Base-by-base conservation (phyloP, 2,329 filamentous ascomycete species). In the Xylogone sp. region DNA sequence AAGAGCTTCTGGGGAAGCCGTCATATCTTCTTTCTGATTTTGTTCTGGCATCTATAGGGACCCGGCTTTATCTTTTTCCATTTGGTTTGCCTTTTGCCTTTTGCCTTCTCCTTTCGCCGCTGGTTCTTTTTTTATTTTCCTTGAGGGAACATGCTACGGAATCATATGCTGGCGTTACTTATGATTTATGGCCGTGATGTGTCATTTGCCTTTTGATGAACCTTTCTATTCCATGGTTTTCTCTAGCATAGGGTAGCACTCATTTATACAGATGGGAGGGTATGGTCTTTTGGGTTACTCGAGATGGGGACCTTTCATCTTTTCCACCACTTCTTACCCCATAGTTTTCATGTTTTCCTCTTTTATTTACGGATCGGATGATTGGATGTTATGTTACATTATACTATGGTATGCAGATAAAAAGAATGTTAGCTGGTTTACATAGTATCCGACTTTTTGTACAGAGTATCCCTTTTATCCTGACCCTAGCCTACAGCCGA, bases 121-220 rank as follows among this genome's bases (percentile, higher is more conserved):
- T 50, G 24, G 43, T 34, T 45, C 50, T 42, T n/a, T 45, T 43
- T 50, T 53, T 42, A 24, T 43, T 48, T 54, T 52, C 54, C 48
- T 56, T 46, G 50, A 27, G 10, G 24, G 24, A 27, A 27, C 10
- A 10, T 27, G 24, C 10, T 27, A 6, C 5, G 5, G 24, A 27
- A 27, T 27, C 24, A 27, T 27, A 5, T 27, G 24, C 24, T 27
- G 24, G 24, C 24, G 24, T 27, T 27, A n/a, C 10, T 27, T 27
- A 27, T 27, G 24, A 27, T 27, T 27, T 27, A n/a, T n/a, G n/a
- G 24, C 5, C 10, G 24, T 5, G 10, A 27, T 27, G 6, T 27
- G 24, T 6, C 10, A 27, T 27, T 6, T 27, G 24, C 24, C 43
- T 53, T 49, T 53, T 56, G 53, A 53, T 49, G 46, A 53, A 46